A percentile compares a stretch with the other conserved stretches of the same genome.
Evolutionary conservation across 139 green algal genomes (phyloP).

Genomic region (Tetradesmus obliquus): DNA sequence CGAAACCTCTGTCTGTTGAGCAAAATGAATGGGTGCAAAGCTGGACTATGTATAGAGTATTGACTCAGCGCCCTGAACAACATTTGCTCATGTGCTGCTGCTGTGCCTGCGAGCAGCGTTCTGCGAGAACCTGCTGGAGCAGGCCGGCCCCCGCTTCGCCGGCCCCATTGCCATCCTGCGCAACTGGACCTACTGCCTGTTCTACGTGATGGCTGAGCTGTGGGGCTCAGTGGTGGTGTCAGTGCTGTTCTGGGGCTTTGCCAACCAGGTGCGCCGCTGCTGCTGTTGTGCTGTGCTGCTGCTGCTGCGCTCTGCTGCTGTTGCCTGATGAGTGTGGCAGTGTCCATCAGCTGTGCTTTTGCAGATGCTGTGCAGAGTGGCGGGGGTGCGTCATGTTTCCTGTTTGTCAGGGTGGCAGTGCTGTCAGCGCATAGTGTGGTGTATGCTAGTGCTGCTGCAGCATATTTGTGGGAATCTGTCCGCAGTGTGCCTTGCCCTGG

Average conservation of each 20-base stretch:
- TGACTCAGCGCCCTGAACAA: not conserved
- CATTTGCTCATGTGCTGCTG: not conserved
- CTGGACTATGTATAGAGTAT: not conserved
- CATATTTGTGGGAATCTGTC: too few relatives aligned
- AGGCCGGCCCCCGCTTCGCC: conserved; percentile 82
- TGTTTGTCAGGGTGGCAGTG: too few relatives aligned
- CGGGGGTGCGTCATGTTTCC: too few relatives aligned
- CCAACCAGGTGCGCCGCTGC: conserved; percentile 83
- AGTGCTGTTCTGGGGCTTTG: conserved; percentile 99
- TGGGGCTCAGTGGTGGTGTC: conserved; percentile 99
- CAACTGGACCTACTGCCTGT: conserved; percentile 99
- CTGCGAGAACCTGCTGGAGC: conserved; percentile 83
- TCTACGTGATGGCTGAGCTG: conserved; percentile 99
- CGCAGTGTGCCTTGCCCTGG: too few relatives aligned
- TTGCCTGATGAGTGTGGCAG: not conserved
- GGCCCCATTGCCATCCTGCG: conserved; percentile 98
- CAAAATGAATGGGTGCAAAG: not conserved
- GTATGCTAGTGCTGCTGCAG: too few relatives aligned
- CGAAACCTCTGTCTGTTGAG: not conserved
- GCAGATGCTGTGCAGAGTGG: too few relatives aligned
- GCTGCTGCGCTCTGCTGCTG: not conserved
- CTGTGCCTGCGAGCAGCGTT: conserved; percentile 64
- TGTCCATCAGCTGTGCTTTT: too few relatives aligned
- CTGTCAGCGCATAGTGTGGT: too few relatives aligned
- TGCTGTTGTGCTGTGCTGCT: not conserved